Evolutionary conservation across 495 filamentous ascomycete genomes (phyloP).

Genomic region (Talaromyces nanjingensis): DNA sequence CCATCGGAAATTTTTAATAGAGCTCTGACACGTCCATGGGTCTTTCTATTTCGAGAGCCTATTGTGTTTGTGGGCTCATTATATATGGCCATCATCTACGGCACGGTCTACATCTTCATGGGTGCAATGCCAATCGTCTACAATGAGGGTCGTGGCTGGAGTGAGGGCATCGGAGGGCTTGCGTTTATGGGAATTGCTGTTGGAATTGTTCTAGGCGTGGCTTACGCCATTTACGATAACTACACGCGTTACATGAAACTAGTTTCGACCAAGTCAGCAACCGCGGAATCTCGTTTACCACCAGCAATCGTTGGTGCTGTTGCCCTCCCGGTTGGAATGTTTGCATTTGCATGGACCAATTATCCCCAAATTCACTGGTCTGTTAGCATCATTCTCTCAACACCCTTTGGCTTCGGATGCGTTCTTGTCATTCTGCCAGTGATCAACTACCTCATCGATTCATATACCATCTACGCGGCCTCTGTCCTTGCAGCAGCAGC

Average conservation of each 20-base stretch:
- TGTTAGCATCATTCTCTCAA: slow-evolving; percentile 46
- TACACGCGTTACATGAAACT: slow-evolving; percentile 15
- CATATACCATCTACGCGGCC: slow-evolving; percentile 63
- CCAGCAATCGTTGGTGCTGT: slow-evolving; percentile 17
- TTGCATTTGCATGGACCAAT: slow-evolving; percentile 54
- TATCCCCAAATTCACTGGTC: slow-evolving; percentile 53
- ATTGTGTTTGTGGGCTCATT: slow-evolving; percentile 21
- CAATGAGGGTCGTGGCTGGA: slow-evolving; percentile 58
- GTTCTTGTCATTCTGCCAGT: slow-evolving; percentile 55
- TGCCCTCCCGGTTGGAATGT: slow-evolving; percentile 29
- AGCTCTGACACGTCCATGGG: slow-evolving; percentile 18
- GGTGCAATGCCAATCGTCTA: slow-evolving; percentile 66
- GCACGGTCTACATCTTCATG: slow-evolving; percentile 65
- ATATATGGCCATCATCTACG: slow-evolving; percentile 59
- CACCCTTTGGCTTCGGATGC: slow-evolving; percentile 58
- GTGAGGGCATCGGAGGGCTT: slow-evolving; percentile 51
- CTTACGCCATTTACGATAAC: slow-evolving; percentile 9
- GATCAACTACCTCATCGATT: slow-evolving; percentile 65
- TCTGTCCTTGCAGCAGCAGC: slow-evolving; percentile 63
- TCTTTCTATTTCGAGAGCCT: slow-evolving; percentile 17
- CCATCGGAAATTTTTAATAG: slow-evolving; percentile 8
- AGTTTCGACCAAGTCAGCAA: not conserved
- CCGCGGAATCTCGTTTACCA: slow-evolving; percentile 24
- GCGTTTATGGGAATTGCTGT: slow-evolving; percentile 64
- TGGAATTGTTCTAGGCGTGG: slow-evolving; percentile 31